Evolutionary conservation across 805 yeast species (phyloP).

Genomic region (Saccharomycopsis microspora): DNA sequence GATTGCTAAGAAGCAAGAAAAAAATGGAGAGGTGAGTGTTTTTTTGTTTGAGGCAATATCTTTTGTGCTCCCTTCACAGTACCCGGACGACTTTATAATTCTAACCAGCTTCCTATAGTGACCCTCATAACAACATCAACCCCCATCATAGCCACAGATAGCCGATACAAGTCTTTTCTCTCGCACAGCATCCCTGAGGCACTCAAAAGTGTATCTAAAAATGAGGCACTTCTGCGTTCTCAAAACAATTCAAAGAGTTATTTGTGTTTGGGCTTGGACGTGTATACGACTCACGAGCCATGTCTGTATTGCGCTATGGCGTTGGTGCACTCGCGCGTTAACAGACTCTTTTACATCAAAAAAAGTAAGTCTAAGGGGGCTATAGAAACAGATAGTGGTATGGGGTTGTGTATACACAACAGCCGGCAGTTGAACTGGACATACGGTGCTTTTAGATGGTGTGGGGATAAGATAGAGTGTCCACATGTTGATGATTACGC

Average conservation of each 20-base stretch:
- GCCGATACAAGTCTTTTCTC: conserved; percentile 38
- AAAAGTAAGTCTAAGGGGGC: conserved; percentile 42
- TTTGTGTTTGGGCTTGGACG: conserved; percentile 64
- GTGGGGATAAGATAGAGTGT: background rate
- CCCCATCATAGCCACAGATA: conserved; percentile 29
- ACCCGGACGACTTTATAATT: background rate
- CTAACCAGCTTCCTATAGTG: conserved; percentile 31
- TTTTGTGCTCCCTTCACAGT: no score
- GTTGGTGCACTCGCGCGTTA: conserved; percentile 76
- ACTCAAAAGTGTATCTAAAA: conserved; percentile 48
- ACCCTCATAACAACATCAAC: conserved; percentile 38
- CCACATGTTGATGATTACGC: no score
- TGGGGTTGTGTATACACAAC: conserved; percentile 64
- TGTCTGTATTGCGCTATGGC: conserved; percentile 98
- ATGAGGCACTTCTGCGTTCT: conserved; percentile 27
- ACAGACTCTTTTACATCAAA: conserved; percentile 50
- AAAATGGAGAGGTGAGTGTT: background rate
- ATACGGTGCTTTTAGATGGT: conserved; percentile 73
- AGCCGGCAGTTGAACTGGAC: conserved; percentile 75
- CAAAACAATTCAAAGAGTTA: conserved; percentile 26
- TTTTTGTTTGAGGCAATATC: background rate
- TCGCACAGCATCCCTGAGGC: conserved; percentile 71
- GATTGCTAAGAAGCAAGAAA: conserved; percentile 18
- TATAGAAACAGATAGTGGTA: conserved; percentile 44
- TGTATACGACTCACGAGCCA: conserved; percentile 90